phyloP scores from a whole-genome alignment of 371 early-diverging fungal genomes.

The Funneliformis caledonium region DNA sequence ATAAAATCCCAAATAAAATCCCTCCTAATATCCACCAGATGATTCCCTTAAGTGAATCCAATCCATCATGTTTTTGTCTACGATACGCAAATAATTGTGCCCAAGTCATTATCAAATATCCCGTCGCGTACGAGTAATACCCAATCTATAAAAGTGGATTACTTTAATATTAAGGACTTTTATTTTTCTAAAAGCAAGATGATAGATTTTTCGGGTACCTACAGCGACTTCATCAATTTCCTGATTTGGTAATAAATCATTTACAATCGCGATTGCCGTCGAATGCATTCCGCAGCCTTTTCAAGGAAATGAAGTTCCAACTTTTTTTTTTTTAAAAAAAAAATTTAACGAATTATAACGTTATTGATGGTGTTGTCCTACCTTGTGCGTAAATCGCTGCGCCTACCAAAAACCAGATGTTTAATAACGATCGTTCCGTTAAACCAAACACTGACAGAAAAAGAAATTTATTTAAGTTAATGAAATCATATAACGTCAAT shows the following conservation, averaged over 20 bases:
- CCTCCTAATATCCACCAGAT: slow-evolving; percentile 3
- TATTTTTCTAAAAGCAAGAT: background rate
- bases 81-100: slow-evolving; percentile 30
- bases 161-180: background rate
- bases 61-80: slow-evolving; percentile 16
- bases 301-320: background rate
- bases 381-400: slow-evolving; percentile 36
- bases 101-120: slow-evolving; percentile 20
- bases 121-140: slow-evolving; percentile 23
- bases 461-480: background rate
- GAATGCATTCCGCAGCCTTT: slow-evolving; percentile 35
- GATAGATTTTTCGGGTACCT: background rate
- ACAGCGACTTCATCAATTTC: slow-evolving; percentile 23
- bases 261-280: slow-evolving; percentile 9
- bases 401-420: slow-evolving; percentile 23
- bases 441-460: background rate
- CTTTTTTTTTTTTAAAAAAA: too few relatives aligned
- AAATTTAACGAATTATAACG: too few relatives aligned
- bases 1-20: background rate
- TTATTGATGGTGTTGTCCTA: background rate
- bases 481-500: background rate
- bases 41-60: background rate
- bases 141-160: slow-evolving; percentile 13
- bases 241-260: background rate
- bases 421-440: slow-evolving; percentile 15